Conservation (phyloP, 805 yeast species). For the Zygotorulaspora florentina region DNA sequence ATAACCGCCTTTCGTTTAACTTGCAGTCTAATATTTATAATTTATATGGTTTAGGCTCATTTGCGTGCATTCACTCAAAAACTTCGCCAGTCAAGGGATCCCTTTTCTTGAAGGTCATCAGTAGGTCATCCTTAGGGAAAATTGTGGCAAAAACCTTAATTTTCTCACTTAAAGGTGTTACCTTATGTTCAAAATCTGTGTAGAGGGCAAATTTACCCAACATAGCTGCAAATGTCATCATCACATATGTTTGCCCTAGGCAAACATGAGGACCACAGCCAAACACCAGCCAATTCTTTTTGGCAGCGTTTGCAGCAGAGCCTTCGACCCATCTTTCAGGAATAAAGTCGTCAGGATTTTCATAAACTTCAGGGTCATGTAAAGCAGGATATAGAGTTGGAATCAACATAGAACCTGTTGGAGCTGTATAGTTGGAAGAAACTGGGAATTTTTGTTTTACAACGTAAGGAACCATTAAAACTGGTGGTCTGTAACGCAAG, state of each 20-base stretch:
- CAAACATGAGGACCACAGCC: conserved; percentile 98
- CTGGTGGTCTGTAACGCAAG: conserved; percentile 95
- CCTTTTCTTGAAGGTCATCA: conserved; percentile 66
- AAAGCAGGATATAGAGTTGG: conserved; percentile 94
- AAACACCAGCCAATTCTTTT: conserved; percentile 92
- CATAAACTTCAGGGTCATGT: conserved; percentile 96
- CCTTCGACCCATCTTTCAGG: conserved; percentile 95
- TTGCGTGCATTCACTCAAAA: conserved; percentile 15
- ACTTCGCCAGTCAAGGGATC: conserved; percentile 43
- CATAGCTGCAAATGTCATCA: conserved; percentile 82
- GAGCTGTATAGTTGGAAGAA: conserved; percentile 79
- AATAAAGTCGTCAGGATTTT: conserved; percentile 86
- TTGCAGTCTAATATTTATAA: neutral
- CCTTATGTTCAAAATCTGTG: conserved; percentile 75
- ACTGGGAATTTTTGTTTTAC: conserved; percentile 85
- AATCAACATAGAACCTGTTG: conserved; percentile 95
- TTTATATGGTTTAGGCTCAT: neutral
- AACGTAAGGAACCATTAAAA: conserved; percentile 94
- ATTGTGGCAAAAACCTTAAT: conserved; percentile 96
- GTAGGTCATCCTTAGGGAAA: conserved; percentile 94
- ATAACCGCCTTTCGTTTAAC: neutral
- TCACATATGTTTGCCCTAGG: conserved; percentile 89
- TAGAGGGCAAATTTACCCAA: conserved; percentile 85
- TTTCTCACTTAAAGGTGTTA: conserved; percentile 82
- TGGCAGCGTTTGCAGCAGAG: conserved; percentile 66